Base-by-base conservation (phyloP, 106 monocot species). In the Allium sativum region DNA sequence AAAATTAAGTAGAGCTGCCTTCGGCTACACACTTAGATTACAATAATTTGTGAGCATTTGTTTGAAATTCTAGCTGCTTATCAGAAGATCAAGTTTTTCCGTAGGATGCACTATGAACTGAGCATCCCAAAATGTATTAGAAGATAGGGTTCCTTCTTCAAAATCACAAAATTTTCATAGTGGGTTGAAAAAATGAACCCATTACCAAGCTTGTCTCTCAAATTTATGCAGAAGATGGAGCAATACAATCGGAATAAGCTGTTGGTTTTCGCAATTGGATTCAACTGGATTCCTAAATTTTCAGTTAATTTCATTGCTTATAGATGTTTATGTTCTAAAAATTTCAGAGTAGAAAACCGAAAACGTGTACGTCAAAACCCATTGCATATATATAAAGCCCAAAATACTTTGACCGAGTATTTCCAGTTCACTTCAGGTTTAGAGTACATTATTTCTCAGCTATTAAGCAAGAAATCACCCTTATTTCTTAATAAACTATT, bases 351-450 rank as follows among this genome's bases (percentile, higher is more conserved):
- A 17, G 13, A 10, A 12, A 52, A 59, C 46, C 8, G 20, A 7
- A 31, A 71, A 44, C 21, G 42, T 56, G 9, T 18, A 6, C 0
- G 13, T 6, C 58, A 54, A 41, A 44, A 7, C 13, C 20, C 54
- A 50, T 40, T 47, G 4, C 47, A 19, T 18, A 31, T 52, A 19
- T 44, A 41, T 21, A 2, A 82, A 45, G 87, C 71, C 18, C 81
- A 75, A 55, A 50, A 52, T 13, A 78, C 80, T 69, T 76, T 92
- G 16, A 44, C 63, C 57, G 92, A 87, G 10, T 92, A 92, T 64
- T 81, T 92, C 56, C 78, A 84, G 57, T n/a, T 7, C 57, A 92
- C 87, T 0, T 65, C 83, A 54, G 83, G 78, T 41, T 64, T 81
- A 12, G 51, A 72, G 3, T 84, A 81, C 59, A 7, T 59, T 9